Base-by-base conservation (phyloP, 2,329 filamentous ascomycete species). In the Penicillium griseofulvum region DNA sequence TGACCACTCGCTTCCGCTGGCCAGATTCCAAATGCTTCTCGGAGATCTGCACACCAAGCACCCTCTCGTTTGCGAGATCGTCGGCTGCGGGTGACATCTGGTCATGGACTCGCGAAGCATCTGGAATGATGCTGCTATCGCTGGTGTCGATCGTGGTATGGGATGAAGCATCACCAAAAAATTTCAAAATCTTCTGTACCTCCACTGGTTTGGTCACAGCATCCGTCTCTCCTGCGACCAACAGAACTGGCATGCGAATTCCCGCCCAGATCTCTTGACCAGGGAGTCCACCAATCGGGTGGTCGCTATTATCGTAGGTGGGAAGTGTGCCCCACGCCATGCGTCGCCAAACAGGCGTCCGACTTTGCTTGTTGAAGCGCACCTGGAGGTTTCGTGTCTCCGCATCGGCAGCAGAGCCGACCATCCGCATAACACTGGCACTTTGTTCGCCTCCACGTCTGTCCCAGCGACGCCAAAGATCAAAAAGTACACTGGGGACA, bases 141-240 rank as follows among this genome's bases (percentile, higher is more conserved):
- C 52, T 64, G 38, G 59, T 61, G 12, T 58, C 63, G 33, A 63
- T 67, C 56, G 67, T 65, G 37, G 63, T 66, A 46, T 68, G 64
- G n/a, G 52, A 46, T 1, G 56, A 58, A 22, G 59, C 49, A 26
- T 67, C 68, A n/a, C 71, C 72, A 24, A 76, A 71, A 47, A 70
- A 74, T 16, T 62, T 57, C 5, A 80, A 78, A 58, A 97, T 90
- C 65, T 85, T 88, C 43, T 84, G 80, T 11, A 91, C 79, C 63
- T 94, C 88, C 3, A 72, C 76, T 0, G 88, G 81, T n/a, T 87
- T 86, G 0, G 90, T 93, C 31, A 97, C 78, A 9, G 81, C 79
- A 67, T 99, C 94, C 7, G 83, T 80, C 65, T 90, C 87, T 22
- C 89, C 93, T 14, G 85, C 90, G 43, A 96, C 82, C 2, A 97